These are phyloP conservation scores for Fusarium incarnatum DNA, from an alignment of 2,329 filamentous ascomycete species.

Conservation along the genomic window DNA sequence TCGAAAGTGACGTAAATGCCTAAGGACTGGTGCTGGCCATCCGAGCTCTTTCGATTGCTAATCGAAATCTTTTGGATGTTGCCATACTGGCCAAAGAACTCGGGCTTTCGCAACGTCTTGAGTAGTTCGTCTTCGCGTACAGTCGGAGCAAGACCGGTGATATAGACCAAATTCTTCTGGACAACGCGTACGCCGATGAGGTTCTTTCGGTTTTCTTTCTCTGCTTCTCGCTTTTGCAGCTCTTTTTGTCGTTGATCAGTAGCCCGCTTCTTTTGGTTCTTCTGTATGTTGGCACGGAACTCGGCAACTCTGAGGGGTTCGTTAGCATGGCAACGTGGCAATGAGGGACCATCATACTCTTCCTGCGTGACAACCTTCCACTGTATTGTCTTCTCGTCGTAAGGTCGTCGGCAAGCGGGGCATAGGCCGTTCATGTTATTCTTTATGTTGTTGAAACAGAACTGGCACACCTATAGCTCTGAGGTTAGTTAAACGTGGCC, in stretches of 20 bases:
- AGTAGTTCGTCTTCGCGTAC: conserved; percentile 93
- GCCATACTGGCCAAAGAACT: conserved; percentile 98
- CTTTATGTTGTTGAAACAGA: conserved; percentile 99
- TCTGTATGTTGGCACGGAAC: conserved; percentile 82
- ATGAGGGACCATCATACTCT: conserved; percentile 73
- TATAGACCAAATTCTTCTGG: conserved; percentile 98
- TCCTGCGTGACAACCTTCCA: conserved; percentile 95
- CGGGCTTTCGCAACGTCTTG: conserved; percentile 86
- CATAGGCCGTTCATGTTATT: conserved; percentile 97
- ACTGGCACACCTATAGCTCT: conserved; percentile 86
- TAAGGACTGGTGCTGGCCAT: conserved; percentile 84
- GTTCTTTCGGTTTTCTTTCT: conserved; percentile 95
- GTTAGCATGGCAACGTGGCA: conserved; percentile 33
- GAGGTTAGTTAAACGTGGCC: conserved; percentile 44
- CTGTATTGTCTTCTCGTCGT: conserved; percentile 96
- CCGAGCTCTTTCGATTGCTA: conserved; percentile 87
- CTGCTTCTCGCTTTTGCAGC: conserved; percentile 93
- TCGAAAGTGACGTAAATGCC: conserved; percentile 99
- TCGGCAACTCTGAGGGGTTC: conserved; percentile 70
- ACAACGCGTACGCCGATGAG: conserved; percentile 94
- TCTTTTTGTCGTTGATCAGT: conserved; percentile 89
- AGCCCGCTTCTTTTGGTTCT: conserved; percentile 93
- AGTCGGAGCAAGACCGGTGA: conserved; percentile 91
- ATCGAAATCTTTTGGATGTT: conserved; percentile 99
- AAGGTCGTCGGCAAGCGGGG: conserved; percentile 94